Evolutionary conservation across 768 basidiomycete genomes (phyloP), one percentile per base, ranked within the genome.

Genomic region (Auricularia sp.): DNA sequence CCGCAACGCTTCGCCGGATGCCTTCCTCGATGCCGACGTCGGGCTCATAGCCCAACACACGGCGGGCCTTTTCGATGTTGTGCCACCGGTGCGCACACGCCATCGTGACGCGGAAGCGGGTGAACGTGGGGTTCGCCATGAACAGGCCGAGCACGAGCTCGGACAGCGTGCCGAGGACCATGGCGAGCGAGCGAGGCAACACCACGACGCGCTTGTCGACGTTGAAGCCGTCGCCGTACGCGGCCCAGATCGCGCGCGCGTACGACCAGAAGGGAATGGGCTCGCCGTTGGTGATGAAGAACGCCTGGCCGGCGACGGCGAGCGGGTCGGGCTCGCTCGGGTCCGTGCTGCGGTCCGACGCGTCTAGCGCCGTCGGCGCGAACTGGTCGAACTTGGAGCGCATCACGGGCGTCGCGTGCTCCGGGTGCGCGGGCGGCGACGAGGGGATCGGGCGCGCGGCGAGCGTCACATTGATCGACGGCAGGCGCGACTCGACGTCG

Each of bases 231-330:
- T 85, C 85, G 16, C 51, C 70, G 64, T 90, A 81, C 24, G 81
- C 79, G 35, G 81, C 76, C 93, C 92, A 98, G n/a, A 97, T 76
- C 2, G 82, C 75, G 5, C 92, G 83, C 36, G 87, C 81, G 71
- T 96, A 87, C 77, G 97, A 94, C 96, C 96, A 99, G 79, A 98
- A 98, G 75, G 92, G 92, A 64, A 87, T 82, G 2, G 95, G 96
- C 73, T 98, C 95, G 67, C 94, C 94, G 72, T 98, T 98, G 65
- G 94, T 95, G 76, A 99, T 91, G 81, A 94, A 96, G 79, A 94
- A 99, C 3, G 77, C 91, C 74, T 98, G 91, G 0, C 96, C 96
- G 3, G 93, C 94, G 63, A 98, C 91, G 68, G 87, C 82, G 8
- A 94, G 80, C 7, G 87, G 85, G 58, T 68, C 65, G 6, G 56